These are phyloP conservation scores for Aureobasidium musti DNA, from an alignment of 2,329 filamentous ascomycete genomes.

Conservation along the genomic window DNA sequence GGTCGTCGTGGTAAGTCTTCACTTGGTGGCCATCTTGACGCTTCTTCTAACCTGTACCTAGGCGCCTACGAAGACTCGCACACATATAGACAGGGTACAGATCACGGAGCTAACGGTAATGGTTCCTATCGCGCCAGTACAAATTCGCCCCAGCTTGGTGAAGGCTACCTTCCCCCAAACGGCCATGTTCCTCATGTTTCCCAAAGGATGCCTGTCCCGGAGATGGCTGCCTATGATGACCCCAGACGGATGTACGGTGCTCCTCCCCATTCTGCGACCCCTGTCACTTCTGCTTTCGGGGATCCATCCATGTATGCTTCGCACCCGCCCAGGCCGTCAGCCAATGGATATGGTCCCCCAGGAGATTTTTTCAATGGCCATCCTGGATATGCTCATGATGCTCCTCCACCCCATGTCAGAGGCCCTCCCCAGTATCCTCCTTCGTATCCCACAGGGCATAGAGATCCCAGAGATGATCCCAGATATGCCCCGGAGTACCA, in stretches of 20 bases:
- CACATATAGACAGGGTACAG: slow-evolving; percentile 48
- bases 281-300: slow-evolving; percentile 20
- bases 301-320: slow-evolving; percentile 25
- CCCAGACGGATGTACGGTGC: slow-evolving; percentile 21
- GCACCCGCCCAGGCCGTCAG: slow-evolving; percentile 11
- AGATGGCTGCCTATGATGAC: slow-evolving; percentile 28
- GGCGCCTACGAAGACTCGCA: slow-evolving; percentile 48
- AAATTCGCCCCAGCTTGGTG: slow-evolving; percentile 39
- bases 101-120: slow-evolving; percentile 30
- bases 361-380: slow-evolving; percentile 21
- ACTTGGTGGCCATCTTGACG: slow-evolving; percentile 40
- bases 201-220: slow-evolving; percentile 19
- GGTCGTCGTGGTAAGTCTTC: slow-evolving; percentile 49
- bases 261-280: slow-evolving; percentile 20
- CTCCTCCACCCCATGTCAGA: slow-evolving; percentile 20
- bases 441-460: slow-evolving; percentile 16
- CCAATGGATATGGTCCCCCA: slow-evolving; percentile 13
- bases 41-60: slow-evolving; percentile 47
- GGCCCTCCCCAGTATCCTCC: slow-evolving; percentile 31
- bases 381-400: slow-evolving; percentile 20
- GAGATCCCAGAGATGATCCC: slow-evolving; percentile 34
- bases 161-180: slow-evolving; percentile 32
- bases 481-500: slow-evolving; percentile 32
- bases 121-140: slow-evolving; percentile 18
- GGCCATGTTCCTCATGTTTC: slow-evolving; percentile 14